These are phyloP conservation scores for Daedaleopsis nitida DNA, from an alignment of 768 basidiomycete genomes.

Conservation along the genomic window DNA sequence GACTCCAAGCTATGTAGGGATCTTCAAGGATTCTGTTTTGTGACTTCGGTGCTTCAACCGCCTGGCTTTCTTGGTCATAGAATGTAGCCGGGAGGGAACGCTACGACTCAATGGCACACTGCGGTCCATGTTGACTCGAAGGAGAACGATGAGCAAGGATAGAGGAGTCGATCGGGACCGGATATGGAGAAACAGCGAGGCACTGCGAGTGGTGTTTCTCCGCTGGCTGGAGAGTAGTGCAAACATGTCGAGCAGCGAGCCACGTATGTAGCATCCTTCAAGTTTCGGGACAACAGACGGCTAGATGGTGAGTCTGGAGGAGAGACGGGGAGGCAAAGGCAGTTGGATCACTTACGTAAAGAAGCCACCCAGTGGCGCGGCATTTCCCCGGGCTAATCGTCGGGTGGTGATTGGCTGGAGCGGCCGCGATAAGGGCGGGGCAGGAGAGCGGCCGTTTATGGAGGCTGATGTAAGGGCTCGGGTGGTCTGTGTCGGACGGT, in stretches of 20 bases:
- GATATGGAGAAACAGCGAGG: constrained; percentile 5
- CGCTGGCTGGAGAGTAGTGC: not conserved
- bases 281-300: too few species aligned
- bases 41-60: too few species aligned
- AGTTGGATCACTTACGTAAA: constrained; percentile 3
- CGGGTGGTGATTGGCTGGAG: constrained; percentile 12
- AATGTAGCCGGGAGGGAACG: not conserved
- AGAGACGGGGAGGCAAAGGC: not conserved
- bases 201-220: not conserved
- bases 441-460: not conserved
- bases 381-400: constrained; percentile 12
- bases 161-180: not conserved
- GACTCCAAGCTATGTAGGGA: too few species aligned
- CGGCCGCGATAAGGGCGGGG: constrained; percentile 15
- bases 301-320: too few species aligned
- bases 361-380: not conserved
- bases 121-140: not conserved
- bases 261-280: too few species aligned
- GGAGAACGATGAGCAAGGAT: not conserved
- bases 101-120: not conserved
- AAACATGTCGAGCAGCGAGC: too few species aligned
- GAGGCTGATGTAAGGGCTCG: constrained; percentile 15
- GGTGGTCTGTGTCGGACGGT: not conserved
- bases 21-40: too few species aligned
- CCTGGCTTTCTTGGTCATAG: not conserved